These are phyloP conservation scores for Mycena maculata DNA, from an alignment of 768 basidiomycete species.

Conservation along the genomic window DNA sequence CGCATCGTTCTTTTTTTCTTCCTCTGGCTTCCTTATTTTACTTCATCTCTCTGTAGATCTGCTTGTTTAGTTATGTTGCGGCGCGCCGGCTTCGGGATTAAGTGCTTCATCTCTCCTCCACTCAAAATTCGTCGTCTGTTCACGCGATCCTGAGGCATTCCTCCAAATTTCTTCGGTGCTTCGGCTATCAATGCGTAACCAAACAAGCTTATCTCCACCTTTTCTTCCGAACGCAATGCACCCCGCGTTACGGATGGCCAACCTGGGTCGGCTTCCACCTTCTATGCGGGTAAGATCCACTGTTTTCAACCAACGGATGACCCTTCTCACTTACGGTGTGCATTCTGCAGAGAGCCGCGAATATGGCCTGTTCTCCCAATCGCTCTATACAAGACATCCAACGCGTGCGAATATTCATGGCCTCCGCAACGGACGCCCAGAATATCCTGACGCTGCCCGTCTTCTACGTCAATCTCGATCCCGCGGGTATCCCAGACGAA, in stretches of 20 bases:
- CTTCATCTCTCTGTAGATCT: too few relatives aligned
- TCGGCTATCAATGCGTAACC: too few relatives aligned
- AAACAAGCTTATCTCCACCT: too few relatives aligned
- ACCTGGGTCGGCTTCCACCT: neutral
- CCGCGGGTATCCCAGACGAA: neutral
- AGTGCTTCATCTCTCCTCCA: too few relatives aligned
- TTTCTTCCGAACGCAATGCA: slow-evolving; percentile 2
- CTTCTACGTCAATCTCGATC: slow-evolving; percentile 12
- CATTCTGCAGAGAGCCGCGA: neutral
- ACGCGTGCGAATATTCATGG: neutral
- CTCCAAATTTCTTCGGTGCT: too few relatives aligned
- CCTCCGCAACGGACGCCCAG: neutral
- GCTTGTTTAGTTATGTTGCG: too few relatives aligned
- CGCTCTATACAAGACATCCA: neutral
- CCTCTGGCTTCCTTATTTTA: too few relatives aligned
- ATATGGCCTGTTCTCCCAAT: neutral
- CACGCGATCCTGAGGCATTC: too few relatives aligned
- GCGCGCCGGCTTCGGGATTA: too few relatives aligned
- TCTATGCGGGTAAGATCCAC: neutral
- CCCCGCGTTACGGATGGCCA: neutral
- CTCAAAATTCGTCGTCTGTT: too few relatives aligned
- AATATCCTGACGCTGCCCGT: neutral
- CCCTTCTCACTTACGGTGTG: neutral
- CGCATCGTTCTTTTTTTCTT: too few relatives aligned
- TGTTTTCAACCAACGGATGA: neutral